Base-by-base conservation (phyloP, 169 alveolate species). In the Cystoisospora suis region DNA sequence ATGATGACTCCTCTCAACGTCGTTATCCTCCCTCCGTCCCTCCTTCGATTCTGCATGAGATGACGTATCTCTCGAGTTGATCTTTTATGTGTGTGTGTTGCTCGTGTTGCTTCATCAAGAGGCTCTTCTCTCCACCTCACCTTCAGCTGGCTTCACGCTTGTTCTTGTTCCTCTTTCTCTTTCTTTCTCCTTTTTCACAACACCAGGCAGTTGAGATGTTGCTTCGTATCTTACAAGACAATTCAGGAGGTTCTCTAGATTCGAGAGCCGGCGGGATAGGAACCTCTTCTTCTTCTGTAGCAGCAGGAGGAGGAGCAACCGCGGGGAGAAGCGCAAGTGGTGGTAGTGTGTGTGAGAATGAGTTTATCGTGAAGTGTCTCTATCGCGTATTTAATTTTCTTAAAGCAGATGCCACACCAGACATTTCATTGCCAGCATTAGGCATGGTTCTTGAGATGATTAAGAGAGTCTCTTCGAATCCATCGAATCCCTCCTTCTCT, bases 401-500 rank as follows among this genome's bases (percentile, higher is more conserved):
- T 40, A 45, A 27, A n/a, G 86, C 42, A 75, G 86, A 75, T 27
- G 59, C 83, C 6, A 40, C 45, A 12, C n/a, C n/a, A n/a, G 53
- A 2, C 3, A 27, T 53, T 6, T 46, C 56, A 34, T 17, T 72
- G 83, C 83, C 83, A 0, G 83, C 83, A 61, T 75, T 88, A 70
- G 34, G 44, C 42, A 58, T 75, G 79, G 70, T 88, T 53, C 92
- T 88, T 69, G 72, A 77, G 86, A 59, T 36, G 34, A 61, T 86
- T 47, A 34, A 86, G 42, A 53, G 70, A 5, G 83, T 44, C 34
- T 81, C 90, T 5, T 45, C 81, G 34, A 72, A 86, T n/a, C 90
- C 81, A 9, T 72, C 75, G 17, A 86, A 86, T 49, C 90, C 90
- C 23, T 72, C 75, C 47, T 86, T 44, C 32, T 86, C 75, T 27